phyloP scores from a whole-genome alignment of 2,329 filamentous ascomycete genomes.

The Penicillium sp. region DNA sequence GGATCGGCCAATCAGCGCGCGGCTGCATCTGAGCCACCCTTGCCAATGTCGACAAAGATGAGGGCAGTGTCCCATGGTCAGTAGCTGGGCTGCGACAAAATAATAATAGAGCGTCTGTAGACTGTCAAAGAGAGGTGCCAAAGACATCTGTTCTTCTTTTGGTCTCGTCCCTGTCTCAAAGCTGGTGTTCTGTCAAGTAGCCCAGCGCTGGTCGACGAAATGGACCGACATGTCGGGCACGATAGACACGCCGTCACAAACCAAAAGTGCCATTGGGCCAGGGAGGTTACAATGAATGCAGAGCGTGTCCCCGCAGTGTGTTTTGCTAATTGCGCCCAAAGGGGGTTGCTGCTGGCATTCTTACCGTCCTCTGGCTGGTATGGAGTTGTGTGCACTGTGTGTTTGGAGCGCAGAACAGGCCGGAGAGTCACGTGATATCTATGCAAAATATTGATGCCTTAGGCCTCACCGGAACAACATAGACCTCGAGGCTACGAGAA shows the following conservation, averaged over 20 bases:
- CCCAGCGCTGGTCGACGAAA: no score
- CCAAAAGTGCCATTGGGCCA: background rate
- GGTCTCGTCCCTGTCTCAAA: no score
- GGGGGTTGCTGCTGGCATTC: conserved; percentile 1
- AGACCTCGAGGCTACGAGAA: no score
- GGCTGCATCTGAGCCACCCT: background rate
- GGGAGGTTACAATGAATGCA: background rate
- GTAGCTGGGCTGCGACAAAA: background rate
- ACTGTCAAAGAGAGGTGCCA: no score
- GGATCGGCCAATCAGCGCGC: conserved; percentile 11
- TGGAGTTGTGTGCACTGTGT: background rate
- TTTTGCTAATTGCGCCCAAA: background rate
- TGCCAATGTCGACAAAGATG: background rate
- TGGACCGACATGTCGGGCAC: background rate
- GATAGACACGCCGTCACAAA: background rate
- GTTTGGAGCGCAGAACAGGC: background rate
- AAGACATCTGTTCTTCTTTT: no score
- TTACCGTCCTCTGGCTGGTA: background rate
- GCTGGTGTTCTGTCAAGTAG: no score
- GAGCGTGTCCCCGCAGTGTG: background rate
- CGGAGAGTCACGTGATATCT: background rate
- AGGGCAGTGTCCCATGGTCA: background rate
- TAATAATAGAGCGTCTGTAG: no score
- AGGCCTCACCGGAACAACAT: no score
- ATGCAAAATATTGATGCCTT: background rate